Conservation (phyloP, 2,329 filamentous ascomycete genomes). For the Lachnellula suecica region DNA sequence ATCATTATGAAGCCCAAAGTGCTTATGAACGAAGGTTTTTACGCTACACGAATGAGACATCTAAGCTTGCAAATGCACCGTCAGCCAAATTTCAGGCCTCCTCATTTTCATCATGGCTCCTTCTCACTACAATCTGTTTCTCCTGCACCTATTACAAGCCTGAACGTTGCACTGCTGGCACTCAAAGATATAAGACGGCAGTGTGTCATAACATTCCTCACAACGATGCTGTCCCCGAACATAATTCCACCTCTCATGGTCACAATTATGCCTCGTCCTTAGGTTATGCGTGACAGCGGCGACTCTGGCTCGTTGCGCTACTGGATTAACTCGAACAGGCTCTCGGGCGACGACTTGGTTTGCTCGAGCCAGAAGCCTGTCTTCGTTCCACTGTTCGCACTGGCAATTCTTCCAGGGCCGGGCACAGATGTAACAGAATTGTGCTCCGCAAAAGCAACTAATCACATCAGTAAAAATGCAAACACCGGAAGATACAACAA, state of each 20-base stretch:
- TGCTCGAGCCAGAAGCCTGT: constrained; percentile 32
- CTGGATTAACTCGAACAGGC: constrained; percentile 1
- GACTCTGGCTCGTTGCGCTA: constrained; percentile 11
- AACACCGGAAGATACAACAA: not conserved
- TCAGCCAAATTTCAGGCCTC: too few relatives aligned
- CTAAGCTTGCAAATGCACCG: too few relatives aligned
- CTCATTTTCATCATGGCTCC: too few relatives aligned
- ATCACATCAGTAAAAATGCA: constrained; percentile 5
- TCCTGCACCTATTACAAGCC: constrained; percentile 47
- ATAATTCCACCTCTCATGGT: constrained; percentile 37
- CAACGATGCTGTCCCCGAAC: constrained; percentile 38
- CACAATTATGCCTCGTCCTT: constrained; percentile 40
- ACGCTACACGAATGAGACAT: too few relatives aligned
- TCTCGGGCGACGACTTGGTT: constrained; percentile 30
- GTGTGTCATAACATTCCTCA: constrained; percentile 41
- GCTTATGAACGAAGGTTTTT: too few relatives aligned
- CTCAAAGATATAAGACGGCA: constrained; percentile 45
- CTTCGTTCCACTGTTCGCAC: constrained; percentile 42
- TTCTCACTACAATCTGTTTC: constrained; percentile 39
- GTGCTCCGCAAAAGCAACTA: constrained; percentile 44
- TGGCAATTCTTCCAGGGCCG: constrained; percentile 38
- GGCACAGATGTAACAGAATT: constrained; percentile 54
- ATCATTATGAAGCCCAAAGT: too few relatives aligned
- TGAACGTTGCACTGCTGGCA: constrained; percentile 44
- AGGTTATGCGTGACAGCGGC: constrained; percentile 29